Evolutionary conservation across 2,329 filamentous ascomycete genomes (phyloP), one percentile per base, ranked within the genome.

Genomic region (Pezicula radicicola): DNA sequence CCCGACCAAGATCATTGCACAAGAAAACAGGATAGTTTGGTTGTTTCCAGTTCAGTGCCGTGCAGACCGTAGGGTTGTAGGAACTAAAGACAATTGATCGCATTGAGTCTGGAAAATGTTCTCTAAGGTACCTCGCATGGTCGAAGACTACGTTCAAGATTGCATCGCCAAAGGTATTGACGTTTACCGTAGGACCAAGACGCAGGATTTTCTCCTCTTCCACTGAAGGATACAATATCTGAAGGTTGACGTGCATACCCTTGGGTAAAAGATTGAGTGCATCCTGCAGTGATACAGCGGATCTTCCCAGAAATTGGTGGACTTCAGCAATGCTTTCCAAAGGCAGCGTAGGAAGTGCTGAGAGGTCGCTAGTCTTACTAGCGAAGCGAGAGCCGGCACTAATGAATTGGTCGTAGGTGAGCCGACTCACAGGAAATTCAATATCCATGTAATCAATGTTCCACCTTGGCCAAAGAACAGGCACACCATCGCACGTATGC

Each of bases 21-120:
- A 97, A 78, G 61, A 99, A 89, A 0, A 97, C 90, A 0, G 94
- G 94, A 68, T 96, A 99, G 67, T 97, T 99, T 2, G 94, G 94
- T 70, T 99, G 94, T 70, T 99, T 99, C 94, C 94, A 99, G 71
- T 99, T 99, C 62, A 99, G 74, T 5, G 93, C 92, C 15, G 90
- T 95, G 72, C 94, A 99, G 18, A 97, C 82, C 57, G 87, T 88
- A 12, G 89, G 79, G 66, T 96, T 97, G 70, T 93, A 96, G 19
- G 91, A 96, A 63, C 90, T 95, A 68, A 99, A 97, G 10, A 97
- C 90, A 48, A 99, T 87, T 12, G 90, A 96, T 39, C 92, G 80
- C 60, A 94, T 85, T 15, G 85, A 83, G 50, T 90, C 85, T 8
- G 89, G 84, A 1, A 83, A 84, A 56, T 75, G 73, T 54, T 85